Evolutionary conservation across 495 filamentous ascomycete species (phyloP), one percentile per base, ranked within the genome.

Genomic region (Podospora didyma): DNA sequence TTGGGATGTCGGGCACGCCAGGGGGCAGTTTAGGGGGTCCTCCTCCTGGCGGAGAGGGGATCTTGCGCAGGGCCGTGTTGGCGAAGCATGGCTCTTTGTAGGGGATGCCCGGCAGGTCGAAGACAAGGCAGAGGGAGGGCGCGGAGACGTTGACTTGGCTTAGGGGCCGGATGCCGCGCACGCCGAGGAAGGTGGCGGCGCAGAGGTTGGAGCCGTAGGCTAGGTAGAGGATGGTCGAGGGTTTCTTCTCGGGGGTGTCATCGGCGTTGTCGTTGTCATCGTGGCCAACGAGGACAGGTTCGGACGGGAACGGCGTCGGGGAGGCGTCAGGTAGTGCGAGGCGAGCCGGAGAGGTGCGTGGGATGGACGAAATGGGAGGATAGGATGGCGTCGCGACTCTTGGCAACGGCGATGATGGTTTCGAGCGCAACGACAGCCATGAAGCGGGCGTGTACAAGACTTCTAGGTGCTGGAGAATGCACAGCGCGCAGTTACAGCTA

Each of bases 31-130:
- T 58, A 2, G 74, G 68, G 19, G 69, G 70, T 61, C 60, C 39
- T 61, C 60, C 39, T 42, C 50, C 64, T 42, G n/a, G 54, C 19
- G 66, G 62, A 22, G 64, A 69, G 4, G 64, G 72, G 44, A 78
- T 49, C 62, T 84, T 75, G 45, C 85, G 81, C 34, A 78, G 76
- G 34, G 75, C 76, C 1, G 88, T 87, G 62, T 94, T 96, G 31
- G 92, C 92, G 68, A 97, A 96, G 67, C 93, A 94, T 0, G 94
- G 94, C 70, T 98, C 94, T 11, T 69, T 59, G 72, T 97, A 98
- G 0, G 94, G 89, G 9, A 97, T 63, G 0, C 90, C 92, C 0
- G 92, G 82, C 0, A 97, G 81, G 69, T 96, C 86, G 68, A 98
- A 97, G 7, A 85, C 87, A 31, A 98, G 73, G 34, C 77, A 74